phyloP scores from a whole-genome alignment of 139 green algal species.

The Micractinium sp. region DNA sequence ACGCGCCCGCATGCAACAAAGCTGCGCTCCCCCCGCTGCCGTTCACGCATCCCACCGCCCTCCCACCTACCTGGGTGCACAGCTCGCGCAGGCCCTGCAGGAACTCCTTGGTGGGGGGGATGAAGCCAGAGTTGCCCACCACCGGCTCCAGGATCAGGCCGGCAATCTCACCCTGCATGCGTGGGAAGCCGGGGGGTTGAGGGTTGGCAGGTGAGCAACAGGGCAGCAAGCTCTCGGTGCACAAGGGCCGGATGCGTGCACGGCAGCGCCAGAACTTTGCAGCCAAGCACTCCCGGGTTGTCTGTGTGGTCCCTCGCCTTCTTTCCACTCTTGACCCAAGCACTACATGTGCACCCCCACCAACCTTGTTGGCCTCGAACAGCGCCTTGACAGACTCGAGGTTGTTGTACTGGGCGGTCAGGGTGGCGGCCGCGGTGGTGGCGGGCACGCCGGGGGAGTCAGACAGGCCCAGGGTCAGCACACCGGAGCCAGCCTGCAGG shows the following conservation, averaged over 20 bases:
- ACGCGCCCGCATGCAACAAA: too few relatives aligned
- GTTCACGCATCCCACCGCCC: too few relatives aligned
- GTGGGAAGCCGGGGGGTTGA: too few relatives aligned
- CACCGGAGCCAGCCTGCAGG: constrained; percentile 84
- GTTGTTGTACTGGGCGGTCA: constrained; percentile 86
- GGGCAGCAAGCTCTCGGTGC: too few relatives aligned
- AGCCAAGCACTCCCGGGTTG: too few relatives aligned
- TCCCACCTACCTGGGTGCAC: constrained; percentile 7
- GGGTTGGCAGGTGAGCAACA: too few relatives aligned
- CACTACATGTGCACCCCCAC: too few relatives aligned
- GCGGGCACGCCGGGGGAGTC: constrained; percentile 92
- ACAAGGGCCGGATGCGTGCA: too few relatives aligned
- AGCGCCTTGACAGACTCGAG: constrained; percentile 73
- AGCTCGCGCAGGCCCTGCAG: constrained; percentile 92
- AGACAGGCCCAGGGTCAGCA: constrained; percentile 96
- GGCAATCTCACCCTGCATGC: constrained; percentile 84
- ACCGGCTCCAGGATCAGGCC: constrained; percentile 99
- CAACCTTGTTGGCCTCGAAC: constrained; percentile 92
- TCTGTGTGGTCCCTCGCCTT: too few relatives aligned
- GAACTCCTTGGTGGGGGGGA: constrained; percentile 92
- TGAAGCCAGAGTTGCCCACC: constrained; percentile 99
- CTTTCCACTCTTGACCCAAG: too few relatives aligned
- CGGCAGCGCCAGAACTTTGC: too few relatives aligned
- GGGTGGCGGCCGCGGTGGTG: constrained; percentile 70
- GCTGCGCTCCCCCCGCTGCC: too few relatives aligned